Base-by-base conservation (phyloP, 805 yeast species). In the Yarrowia divulgata region DNA sequence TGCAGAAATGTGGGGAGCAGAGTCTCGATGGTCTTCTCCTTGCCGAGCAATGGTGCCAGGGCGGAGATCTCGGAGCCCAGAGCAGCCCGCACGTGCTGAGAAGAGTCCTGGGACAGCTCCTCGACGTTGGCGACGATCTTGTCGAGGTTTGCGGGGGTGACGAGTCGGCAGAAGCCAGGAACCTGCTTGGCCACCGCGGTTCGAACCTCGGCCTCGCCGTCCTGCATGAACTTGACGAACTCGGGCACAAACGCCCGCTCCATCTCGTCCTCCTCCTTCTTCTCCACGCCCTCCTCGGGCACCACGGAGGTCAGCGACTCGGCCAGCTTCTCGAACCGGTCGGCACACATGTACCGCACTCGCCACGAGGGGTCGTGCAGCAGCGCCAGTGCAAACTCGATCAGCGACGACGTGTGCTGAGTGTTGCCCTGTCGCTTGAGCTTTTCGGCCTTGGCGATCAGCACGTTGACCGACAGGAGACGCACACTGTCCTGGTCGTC, bases 341-440 rank as follows among this genome's bases (percentile, higher is more conserved):
- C 98, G n/a, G 98, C 97, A 42, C 97, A 97, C 88, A 95, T 93
- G 80, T 94, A 95, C 76, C 99, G 88, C 69, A 95, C 98, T 79
- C 99, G 88, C 99, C 99, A 95, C 76, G 97, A 90, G 79, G 91
- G 92, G 81, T 95, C 99, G 72, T 84, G 85, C 70, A 91, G 88
- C 73, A 95, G 83, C 72, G 87, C 86, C 72, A 89, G 83, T 2
- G 97, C 84, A 72, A 88, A 75, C 23, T 72, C 73, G 32, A 76
- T 75, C 39, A 81, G 71, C 60, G 72, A 75, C 12, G 74, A 71
- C 52, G 72, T 73, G 70, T 73, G 71, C 55, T 67, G 58, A 34
- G 72, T 72, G 57, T 71, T 71, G 34, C 72, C 69, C 29, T 71
- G 70, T 67, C 49, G 72, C 66, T 72, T 77, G 72, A 79, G 72